Base-by-base conservation (phyloP, 2,329 filamentous ascomycete genomes). In the Arachnomyces sp. region DNA sequence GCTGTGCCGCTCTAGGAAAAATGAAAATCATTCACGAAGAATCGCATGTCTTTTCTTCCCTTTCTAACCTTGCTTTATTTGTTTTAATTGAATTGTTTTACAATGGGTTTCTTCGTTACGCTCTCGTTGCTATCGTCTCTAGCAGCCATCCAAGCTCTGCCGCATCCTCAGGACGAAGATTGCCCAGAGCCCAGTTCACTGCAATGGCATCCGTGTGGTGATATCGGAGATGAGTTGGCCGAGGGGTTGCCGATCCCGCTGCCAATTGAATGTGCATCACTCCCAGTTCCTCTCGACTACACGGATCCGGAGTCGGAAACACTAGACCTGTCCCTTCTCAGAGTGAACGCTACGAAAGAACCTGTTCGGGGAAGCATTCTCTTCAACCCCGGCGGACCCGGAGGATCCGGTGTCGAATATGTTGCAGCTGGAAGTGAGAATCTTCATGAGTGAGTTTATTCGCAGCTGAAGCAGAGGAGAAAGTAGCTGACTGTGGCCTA, bases 271-370 rank as follows among this genome's bases (percentile, higher is more conserved):
- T 62, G 60, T 44, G 56, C 51, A 2, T 59, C 37, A 14, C 40
- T 63, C 4, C 28, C 43, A 2, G 59, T 63, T 1, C 60, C 60
- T 3, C 49, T 61, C 2, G 60, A 63, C 40, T 62, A 60, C 36
- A 50, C 50, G 9, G 36, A 52, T 16, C 28, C 41, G 6, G 38
- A 51, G 7, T 45, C 45, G 13, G 40, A 48, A 29, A 50, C 42
- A 3, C 44, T 61, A 28, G 34, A 54, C 4, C 45, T 61, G 3
- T 44, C 54, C 8, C 42, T 60, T 4, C 39, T 56, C 30, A 56
- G 45, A 28, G 35, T 56, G 21, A 48, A 51, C 16, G 56, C 57
- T 11, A 47, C 39, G n/a, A 51, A 52, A 28, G 31, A 54, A 31
- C 52, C 53, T 3, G 48, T 48, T 13, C 53, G 52, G 28, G 58